These are phyloP conservation scores for Candida ortonii DNA, from an alignment of 805 yeast genomes.

Conservation along the genomic window DNA sequence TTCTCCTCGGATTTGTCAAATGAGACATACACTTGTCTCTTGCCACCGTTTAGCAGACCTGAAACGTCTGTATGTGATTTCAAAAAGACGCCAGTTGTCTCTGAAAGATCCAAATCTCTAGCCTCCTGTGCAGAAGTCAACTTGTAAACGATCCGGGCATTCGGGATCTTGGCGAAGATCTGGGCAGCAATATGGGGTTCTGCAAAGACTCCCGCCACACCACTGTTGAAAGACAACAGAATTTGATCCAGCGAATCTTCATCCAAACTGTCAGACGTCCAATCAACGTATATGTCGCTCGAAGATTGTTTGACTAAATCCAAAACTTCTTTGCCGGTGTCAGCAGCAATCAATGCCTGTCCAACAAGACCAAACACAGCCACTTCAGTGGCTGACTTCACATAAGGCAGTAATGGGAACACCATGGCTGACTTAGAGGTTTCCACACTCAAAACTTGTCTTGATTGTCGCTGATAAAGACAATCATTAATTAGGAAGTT, in stretches of 20 bases:
- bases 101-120: slow-evolving; percentile 16
- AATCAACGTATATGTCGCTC: slow-evolving; percentile 27
- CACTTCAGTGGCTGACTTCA: slow-evolving; percentile 13
- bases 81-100: slow-evolving; percentile 22
- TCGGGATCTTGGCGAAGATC: slow-evolving; percentile 31
- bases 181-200: slow-evolving; percentile 14
- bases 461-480: too few relatives aligned
- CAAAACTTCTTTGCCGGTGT: slow-evolving; percentile 16
- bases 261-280: slow-evolving; percentile 11
- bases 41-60: slow-evolving; percentile 15
- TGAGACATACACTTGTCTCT: slow-evolving; percentile 15
- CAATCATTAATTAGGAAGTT: too few relatives aligned
- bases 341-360: slow-evolving; percentile 25
- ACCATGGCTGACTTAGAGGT: too few relatives aligned
- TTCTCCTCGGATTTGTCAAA: slow-evolving; percentile 14
- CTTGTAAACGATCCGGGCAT: slow-evolving; percentile 32
- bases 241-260: slow-evolving; percentile 22
- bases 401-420: slow-evolving; percentile 34
- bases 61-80: slow-evolving; percentile 18
- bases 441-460: too few relatives aligned
- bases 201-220: slow-evolving; percentile 29
- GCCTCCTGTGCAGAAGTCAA: slow-evolving; percentile 18
- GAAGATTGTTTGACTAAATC: slow-evolving; percentile 14
- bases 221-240: slow-evolving; percentile 30
- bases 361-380: slow-evolving; percentile 27